Evolutionary conservation across 768 basidiomycete genomes (phyloP).

Genomic region (Auricularia sp.): DNA sequence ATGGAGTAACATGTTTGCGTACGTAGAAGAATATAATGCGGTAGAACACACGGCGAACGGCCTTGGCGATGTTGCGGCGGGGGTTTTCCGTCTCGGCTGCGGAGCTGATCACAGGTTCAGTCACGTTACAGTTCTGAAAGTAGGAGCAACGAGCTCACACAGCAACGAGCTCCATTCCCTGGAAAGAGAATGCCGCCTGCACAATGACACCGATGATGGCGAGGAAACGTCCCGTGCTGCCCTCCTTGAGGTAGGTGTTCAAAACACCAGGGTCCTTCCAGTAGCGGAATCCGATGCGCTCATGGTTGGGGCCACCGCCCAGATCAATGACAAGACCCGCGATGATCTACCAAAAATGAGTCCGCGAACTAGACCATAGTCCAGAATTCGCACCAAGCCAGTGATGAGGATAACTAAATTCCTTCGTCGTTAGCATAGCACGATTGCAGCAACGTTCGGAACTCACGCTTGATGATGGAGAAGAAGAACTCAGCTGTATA

Average conservation of each 20-base stretch:
- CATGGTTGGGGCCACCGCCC: slow-evolving; percentile 45
- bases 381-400: slow-evolving; percentile 31
- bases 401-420: slow-evolving; percentile 45
- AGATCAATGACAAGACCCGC: slow-evolving; percentile 44
- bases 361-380: not conserved
- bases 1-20: slow-evolving; percentile 10
- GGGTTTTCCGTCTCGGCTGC: slow-evolving; percentile 73
- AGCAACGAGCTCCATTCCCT: slow-evolving; percentile 66
- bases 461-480: slow-evolving; percentile 52
- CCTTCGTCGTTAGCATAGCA: slow-evolving; percentile 8
- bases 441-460: not conserved
- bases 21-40: slow-evolving; percentile 74
- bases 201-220: slow-evolving; percentile 33
- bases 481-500: slow-evolving; percentile 51
- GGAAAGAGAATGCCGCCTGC: slow-evolving; percentile 63
- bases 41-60: slow-evolving; percentile 67
- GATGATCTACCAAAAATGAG: slow-evolving; percentile 16
- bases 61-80: slow-evolving; percentile 67
- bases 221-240: slow-evolving; percentile 27
- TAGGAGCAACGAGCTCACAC: slow-evolving; percentile 33
- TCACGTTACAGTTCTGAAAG: slow-evolving; percentile 4
- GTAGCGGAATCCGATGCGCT: slow-evolving; percentile 37
- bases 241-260: slow-evolving; percentile 8
- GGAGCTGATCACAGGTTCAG: slow-evolving; percentile 29
- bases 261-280: slow-evolving; percentile 20